phyloP scores from a whole-genome alignment of 2,329 filamentous ascomycete species.

The Epichloe brachyelytri region DNA sequence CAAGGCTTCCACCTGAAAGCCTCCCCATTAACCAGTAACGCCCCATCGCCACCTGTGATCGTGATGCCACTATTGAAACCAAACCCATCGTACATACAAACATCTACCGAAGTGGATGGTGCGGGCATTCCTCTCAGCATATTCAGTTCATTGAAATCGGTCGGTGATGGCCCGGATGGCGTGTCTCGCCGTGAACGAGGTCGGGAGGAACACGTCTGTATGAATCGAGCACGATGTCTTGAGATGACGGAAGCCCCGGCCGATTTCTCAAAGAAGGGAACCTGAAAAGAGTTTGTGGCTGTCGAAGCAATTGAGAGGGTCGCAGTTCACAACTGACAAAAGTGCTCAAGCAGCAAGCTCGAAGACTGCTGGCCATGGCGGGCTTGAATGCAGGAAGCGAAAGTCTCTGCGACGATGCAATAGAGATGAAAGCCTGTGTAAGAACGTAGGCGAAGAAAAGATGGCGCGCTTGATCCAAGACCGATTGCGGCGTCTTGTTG shows the following conservation, averaged over 20 bases:
- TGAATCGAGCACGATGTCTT: background rate
- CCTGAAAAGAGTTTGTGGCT: background rate
- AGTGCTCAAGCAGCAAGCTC: conserved; percentile 2
- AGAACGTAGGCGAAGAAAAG: background rate
- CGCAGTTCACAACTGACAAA: background rate
- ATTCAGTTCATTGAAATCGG: conserved; percentile 63
- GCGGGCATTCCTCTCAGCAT: conserved; percentile 63
- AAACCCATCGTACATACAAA: conserved; percentile 74
- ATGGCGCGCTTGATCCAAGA: background rate
- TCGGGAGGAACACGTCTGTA: conserved; percentile 8
- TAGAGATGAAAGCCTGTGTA: background rate
- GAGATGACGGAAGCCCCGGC: background rate
- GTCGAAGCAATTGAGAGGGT: background rate
- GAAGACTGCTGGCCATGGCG: conserved; percentile 1
- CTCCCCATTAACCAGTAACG: conserved; percentile 73
- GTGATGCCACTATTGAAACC: conserved; percentile 69
- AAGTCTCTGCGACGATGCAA: background rate
- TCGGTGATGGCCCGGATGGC: conserved; percentile 24
- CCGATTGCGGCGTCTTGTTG: background rate
- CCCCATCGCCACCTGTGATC: conserved; percentile 55
- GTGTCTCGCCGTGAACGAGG: conserved; percentile 9
- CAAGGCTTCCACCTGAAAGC: conserved; percentile 85
- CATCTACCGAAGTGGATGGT: conserved; percentile 73
- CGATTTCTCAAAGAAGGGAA: background rate
- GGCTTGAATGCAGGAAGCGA: background rate